Evolutionary conservation across 306 rosid genomes (phyloP).

Genomic region (Ormosia semicastrata): DNA sequence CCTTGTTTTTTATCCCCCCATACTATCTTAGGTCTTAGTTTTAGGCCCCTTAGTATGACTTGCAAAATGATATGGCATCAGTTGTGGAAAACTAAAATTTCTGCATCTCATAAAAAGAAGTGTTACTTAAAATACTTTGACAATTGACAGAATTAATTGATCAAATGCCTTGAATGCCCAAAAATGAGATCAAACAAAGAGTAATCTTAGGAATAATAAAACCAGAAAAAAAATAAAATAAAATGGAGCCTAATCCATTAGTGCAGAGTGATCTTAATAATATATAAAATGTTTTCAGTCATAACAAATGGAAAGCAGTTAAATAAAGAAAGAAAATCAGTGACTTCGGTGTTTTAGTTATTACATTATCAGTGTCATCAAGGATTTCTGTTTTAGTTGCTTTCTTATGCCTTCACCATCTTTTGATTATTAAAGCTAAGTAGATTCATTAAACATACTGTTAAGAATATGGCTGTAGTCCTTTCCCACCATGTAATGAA

Average conservation of each 20-base stretch:
- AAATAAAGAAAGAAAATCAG: not conserved
- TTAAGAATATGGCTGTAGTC: not conserved
- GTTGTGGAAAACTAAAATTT: not conserved
- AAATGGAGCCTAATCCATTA: not conserved
- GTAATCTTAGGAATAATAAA: not conserved
- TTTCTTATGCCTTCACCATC: not conserved
- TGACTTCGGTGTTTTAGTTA: not conserved
- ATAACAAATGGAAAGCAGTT: not conserved
- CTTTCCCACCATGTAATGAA: not conserved
- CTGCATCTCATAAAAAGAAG: not conserved
- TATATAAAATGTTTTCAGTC: not conserved
- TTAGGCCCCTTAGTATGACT: not conserved
- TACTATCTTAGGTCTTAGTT: constrained; percentile 1
- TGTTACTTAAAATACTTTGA: not conserved
- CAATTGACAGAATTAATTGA: not conserved
- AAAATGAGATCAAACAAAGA: not conserved
- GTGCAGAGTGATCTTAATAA: not conserved
- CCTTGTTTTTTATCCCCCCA: not conserved
- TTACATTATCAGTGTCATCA: not conserved
- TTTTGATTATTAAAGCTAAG: not conserved
- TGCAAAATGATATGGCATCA: not conserved
- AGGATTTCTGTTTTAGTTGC: not conserved
- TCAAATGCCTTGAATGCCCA: not conserved
- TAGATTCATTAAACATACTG: not conserved
- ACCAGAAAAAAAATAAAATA: not conserved